Evolutionary conservation across 208 protist species (phyloP).

Genomic region (Leishmania guyanensis): DNA sequence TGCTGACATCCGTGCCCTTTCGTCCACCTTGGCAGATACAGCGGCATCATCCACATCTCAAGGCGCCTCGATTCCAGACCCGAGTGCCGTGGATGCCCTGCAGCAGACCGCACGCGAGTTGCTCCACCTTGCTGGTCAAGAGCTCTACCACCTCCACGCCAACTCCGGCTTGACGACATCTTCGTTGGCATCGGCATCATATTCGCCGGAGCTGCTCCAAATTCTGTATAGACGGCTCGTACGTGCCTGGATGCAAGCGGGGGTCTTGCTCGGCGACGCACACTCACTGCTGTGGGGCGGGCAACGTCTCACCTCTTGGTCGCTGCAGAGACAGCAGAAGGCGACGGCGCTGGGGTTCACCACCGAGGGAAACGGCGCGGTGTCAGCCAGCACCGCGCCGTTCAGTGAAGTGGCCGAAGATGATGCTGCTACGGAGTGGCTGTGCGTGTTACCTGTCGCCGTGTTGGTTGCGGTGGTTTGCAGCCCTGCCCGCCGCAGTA

Average conservation of each 20-base stretch:
- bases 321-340: neutral
- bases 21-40: neutral
- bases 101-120: slow-evolving; percentile 6
- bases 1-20: neutral
- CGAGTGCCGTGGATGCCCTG: neutral
- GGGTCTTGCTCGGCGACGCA: slow-evolving; percentile 27
- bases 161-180: neutral
- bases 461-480: neutral
- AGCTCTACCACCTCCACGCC: slow-evolving; percentile 5
- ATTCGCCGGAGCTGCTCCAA: neutral
- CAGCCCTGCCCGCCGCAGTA: neutral
- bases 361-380: neutral
- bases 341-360: neutral
- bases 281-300: slow-evolving; percentile 14
- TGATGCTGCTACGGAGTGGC: slow-evolving; percentile 16
- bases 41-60: neutral
- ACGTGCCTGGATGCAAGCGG: slow-evolving; percentile 31
- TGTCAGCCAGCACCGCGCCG: neutral
- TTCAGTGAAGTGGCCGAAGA: neutral
- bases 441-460: slow-evolving; percentile 14
- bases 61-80: too few species aligned
- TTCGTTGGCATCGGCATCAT: neutral
- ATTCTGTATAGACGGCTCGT: neutral
- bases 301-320: slow-evolving; percentile 10
- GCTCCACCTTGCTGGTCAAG: slow-evolving; percentile 15